Evolutionary conservation across 192 early-diverging fungal species (phyloP).

Genomic region (Entomortierella lignicola): DNA sequence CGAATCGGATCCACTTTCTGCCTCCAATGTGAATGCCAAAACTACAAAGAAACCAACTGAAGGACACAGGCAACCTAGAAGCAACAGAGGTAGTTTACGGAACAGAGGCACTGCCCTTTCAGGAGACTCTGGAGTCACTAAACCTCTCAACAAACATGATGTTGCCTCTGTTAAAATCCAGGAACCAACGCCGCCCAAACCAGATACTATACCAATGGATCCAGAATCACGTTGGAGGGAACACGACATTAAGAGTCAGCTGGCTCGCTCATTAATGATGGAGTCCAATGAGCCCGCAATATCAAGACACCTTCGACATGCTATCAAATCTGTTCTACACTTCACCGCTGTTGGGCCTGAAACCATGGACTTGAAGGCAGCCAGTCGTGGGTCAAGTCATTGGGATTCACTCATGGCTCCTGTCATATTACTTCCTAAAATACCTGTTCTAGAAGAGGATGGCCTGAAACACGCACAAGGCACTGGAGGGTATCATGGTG

Average conservation of each 20-base stretch:
- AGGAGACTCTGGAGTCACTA: not conserved
- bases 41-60: not conserved
- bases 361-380: slow-evolving; percentile 42
- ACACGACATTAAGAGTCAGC: slow-evolving; percentile 40
- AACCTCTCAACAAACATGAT: not conserved
- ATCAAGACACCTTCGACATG: slow-evolving; percentile 31
- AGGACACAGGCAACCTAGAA: not conserved
- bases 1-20: slow-evolving; percentile 27
- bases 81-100: slow-evolving; percentile 7
- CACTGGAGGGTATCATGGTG: not conserved
- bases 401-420: slow-evolving; percentile 30
- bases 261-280: slow-evolving; percentile 34
- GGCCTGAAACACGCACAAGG: not conserved
- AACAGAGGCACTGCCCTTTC: not conserved
- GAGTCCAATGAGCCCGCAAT: slow-evolving; percentile 44
- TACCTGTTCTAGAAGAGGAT: not conserved
- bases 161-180: not conserved
- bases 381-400: slow-evolving; percentile 17
- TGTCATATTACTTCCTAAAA: slow-evolving; percentile 2
- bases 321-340: slow-evolving; percentile 47
- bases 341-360: slow-evolving; percentile 47
- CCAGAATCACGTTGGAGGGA: slow-evolving; percentile 47
- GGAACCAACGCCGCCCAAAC: not conserved
- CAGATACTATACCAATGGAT: slow-evolving; percentile 36
- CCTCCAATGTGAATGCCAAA: slow-evolving; percentile 1